A percentile compares a stretch with the other conserved stretches of the same genome.
Conservation (phyloP, 208 protist species). For the Trypanosoma melophagium region DNA sequence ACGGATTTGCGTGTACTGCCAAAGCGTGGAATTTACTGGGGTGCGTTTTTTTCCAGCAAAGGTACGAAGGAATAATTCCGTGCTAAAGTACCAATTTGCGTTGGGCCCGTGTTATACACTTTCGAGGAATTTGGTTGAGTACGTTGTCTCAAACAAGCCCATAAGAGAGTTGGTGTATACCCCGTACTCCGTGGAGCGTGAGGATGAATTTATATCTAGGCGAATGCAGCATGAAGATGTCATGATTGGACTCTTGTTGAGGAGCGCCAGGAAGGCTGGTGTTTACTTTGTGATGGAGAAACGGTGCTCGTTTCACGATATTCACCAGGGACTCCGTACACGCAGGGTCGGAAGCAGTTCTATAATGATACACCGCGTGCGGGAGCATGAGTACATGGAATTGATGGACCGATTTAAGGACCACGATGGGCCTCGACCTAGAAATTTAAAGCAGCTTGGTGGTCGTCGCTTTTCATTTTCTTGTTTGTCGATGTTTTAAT, state of each 20-base stretch:
- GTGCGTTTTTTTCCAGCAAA: conserved; percentile 6
- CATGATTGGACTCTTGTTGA: background rate
- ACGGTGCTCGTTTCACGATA: background rate
- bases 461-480: too few species aligned
- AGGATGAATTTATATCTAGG: background rate
- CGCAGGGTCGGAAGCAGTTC: conserved; percentile 22
- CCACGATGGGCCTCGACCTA: too few species aligned
- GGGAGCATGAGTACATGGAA: background rate
- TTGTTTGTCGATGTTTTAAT: too few species aligned
- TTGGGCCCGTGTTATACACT: background rate
- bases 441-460: too few species aligned
- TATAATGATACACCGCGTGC: conserved; percentile 1
- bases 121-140: background rate
- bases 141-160: background rate
- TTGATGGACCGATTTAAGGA: background rate
- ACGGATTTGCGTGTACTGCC: conserved; percentile 32
- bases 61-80: background rate
- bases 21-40: conserved; percentile 11
- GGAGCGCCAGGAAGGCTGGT: background rate
- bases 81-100: background rate
- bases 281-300: background rate
- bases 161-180: background rate
- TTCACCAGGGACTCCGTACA: conserved; percentile 22
- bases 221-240: background rate
- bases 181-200: background rate